Base-by-base conservation (phyloP, 176 grass and related monocot genomes). In the Paspalum notatum region DNA sequence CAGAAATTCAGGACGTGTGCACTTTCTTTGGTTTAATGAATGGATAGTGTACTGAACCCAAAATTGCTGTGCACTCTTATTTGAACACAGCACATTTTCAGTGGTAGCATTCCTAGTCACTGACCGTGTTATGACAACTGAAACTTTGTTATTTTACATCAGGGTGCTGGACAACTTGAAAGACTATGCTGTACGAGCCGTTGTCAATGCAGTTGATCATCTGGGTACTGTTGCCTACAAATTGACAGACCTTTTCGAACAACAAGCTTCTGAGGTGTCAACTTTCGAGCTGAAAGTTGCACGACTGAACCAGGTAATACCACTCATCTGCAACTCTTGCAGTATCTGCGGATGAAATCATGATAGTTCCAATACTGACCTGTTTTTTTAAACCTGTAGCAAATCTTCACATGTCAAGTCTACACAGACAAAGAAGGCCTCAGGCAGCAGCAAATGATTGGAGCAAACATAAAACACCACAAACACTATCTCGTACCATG, bases 141-240 rank as follows among this genome's bases (percentile, higher is more conserved):
- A 62, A 76, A 76, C 40, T 12, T 12, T 57, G 25, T 37, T 71
- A 83, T 11, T n/a, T 66, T 49, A 20, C 64, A 12, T 67, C 87
- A 99, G 97, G 86, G 93, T 99, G 62, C 86, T 99, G 78, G 91
- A 93, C 77, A 96, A 99, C 79, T 46, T 99, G 87, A 99, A 99
- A 60, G 91, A 93, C 51, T 99, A 99, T 80, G 89, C 91, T 40
- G 83, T 96, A 24, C 79, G 89, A 50, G 97, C 97, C 0, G 86
- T 96, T 53, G 97, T 99, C 70, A 99, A 99, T 48, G 97, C 91
- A 32, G 93, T 99, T 10, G 97, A 99, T 57, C 97, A 99, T 75
- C 86, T 99, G 16, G 97, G 97, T 72, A 91, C 97, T 5, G 93
- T 99, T 45, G 97, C 97, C 22, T 99, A 85, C 90, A 99, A 99